Percentiles rank a stretch among this genome's conserved stretches.
phyloP scores from a whole-genome alignment of 106 monocot species.

The Allium fistulosum region DNA sequence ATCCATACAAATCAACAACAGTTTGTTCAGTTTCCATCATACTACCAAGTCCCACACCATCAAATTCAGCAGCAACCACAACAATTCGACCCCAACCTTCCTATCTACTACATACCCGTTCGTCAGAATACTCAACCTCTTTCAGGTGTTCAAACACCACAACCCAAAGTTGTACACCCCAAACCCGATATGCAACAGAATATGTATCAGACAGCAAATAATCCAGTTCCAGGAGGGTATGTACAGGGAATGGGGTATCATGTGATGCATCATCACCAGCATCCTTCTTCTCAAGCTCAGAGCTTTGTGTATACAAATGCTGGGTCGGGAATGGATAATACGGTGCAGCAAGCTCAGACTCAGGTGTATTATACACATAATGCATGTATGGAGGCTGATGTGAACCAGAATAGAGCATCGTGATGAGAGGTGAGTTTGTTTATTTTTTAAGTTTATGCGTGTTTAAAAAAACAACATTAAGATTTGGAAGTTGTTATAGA shows the following conservation, averaged over 20 bases:
- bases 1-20: slow-evolving; percentile 28
- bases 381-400: neutral
- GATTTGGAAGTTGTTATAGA: too few relatives aligned
- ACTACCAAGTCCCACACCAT: slow-evolving; percentile 40
- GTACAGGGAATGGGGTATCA: slow-evolving; percentile 39
- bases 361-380: slow-evolving; percentile 15
- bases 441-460: too few relatives aligned
- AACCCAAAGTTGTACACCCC: slow-evolving; percentile 10
- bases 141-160: slow-evolving; percentile 8
- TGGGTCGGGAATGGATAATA: neutral
- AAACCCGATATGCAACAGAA: slow-evolving; percentile 30
- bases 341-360: neutral
- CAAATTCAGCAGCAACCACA: slow-evolving; percentile 29
- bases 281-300: neutral
- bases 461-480: too few relatives aligned
- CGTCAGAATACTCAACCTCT: slow-evolving; percentile 18
- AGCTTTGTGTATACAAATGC: slow-evolving; percentile 8
- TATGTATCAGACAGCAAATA: slow-evolving; percentile 31
- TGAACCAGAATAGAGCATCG: slow-evolving; percentile 20
- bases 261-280: slow-evolving; percentile 41
- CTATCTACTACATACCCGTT: slow-evolving; percentile 60
- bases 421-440: neutral
- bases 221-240: slow-evolving; percentile 4
- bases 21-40: slow-evolving; percentile 34
- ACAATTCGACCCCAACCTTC: slow-evolving; percentile 29